Evolutionary conservation across 208 protist species (phyloP), one percentile per base, ranked within the genome.

Genomic region (Leishmania major): DNA sequence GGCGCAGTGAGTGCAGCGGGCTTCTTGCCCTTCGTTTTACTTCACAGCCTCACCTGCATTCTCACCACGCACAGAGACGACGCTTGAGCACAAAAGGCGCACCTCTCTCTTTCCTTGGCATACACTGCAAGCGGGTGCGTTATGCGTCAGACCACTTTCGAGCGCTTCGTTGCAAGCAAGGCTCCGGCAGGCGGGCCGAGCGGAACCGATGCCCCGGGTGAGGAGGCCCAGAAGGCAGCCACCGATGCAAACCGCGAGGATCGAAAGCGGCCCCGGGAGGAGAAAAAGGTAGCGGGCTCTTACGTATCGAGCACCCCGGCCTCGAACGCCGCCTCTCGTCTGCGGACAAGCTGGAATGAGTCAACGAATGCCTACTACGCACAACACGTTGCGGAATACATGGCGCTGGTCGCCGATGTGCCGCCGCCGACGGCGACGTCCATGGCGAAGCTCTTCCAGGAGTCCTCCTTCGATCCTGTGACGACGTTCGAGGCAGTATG

Each of bases 401-500:
- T 62, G 55, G 55, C 74, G 5, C 74, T 89, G 6, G 60, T 85
- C 3, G 70, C 80, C 22, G 84, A 87, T 35, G 59, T 84, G 22
- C 79, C 85, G 53, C 75, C 71, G 57, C 88, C 92, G 0, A 87
- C 83, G 1, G 87, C 89, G 17, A 93, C 89, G 28, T 92, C 86
- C 25, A 96, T 97, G 94, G 94, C 94, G 47, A 96, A 95, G 75
- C 77, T 97, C 2, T 87, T 97, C 60, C 88, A 92, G 74, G 86
- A 87, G 6, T 77, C 69, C 64, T 80, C 74, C 40, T 91, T 91
- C 57, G 87, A 95, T 75, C 88, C 92, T 0, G 60, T 73, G 10
- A 83, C 31, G 57, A 57, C 55, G 35, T 88, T 91, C 64, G 71
- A 57, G 31, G 45, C 67, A 0, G 81, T 96, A 47, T 96, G 92